phyloP scores from a whole-genome alignment of 1,284 basidiomycete genomes.

The Takashimella tepidaria region DNA sequence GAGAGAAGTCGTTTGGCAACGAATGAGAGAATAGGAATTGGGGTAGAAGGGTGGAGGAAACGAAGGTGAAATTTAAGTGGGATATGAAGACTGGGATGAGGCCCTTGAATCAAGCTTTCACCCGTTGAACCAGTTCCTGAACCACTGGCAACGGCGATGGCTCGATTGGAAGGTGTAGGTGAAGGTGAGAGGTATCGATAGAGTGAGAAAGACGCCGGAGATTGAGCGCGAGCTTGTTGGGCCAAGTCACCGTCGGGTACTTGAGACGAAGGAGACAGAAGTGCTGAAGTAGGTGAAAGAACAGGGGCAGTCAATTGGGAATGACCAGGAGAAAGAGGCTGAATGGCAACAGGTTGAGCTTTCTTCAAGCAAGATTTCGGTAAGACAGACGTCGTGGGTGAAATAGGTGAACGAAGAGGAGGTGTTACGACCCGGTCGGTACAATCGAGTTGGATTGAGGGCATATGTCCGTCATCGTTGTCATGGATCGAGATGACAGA shows the following conservation, averaged over 20 bases:
- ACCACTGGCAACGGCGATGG: too few species aligned
- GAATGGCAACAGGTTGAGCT: not conserved
- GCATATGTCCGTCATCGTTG: too few species aligned
- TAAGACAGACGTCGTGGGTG: not conserved
- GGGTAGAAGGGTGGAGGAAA: slow-evolving; percentile 22
- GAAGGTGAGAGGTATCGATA: not conserved
- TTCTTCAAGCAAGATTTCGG: not conserved
- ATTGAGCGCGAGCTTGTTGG: too few species aligned
- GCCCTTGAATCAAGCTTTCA: not conserved
- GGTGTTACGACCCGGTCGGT: too few species aligned
- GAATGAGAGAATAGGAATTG: slow-evolving; percentile 20
- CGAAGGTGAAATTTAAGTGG: slow-evolving; percentile 25
- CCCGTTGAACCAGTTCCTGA: too few species aligned
- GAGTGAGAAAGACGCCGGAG: not conserved
- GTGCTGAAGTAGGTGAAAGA: not conserved
- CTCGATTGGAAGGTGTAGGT: too few species aligned
- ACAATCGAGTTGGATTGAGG: too few species aligned
- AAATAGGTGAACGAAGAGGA: not conserved
- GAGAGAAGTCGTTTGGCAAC: slow-evolving; percentile 30
- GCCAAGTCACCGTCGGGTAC: too few species aligned
- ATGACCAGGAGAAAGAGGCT: not conserved
- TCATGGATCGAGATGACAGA: too few species aligned
- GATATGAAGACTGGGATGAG: slow-evolving; percentile 13
- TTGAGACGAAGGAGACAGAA: not conserved
- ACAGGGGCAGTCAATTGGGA: not conserved